Conservation (phyloP, 805 yeast genomes). For the Pichia heedii region DNA sequence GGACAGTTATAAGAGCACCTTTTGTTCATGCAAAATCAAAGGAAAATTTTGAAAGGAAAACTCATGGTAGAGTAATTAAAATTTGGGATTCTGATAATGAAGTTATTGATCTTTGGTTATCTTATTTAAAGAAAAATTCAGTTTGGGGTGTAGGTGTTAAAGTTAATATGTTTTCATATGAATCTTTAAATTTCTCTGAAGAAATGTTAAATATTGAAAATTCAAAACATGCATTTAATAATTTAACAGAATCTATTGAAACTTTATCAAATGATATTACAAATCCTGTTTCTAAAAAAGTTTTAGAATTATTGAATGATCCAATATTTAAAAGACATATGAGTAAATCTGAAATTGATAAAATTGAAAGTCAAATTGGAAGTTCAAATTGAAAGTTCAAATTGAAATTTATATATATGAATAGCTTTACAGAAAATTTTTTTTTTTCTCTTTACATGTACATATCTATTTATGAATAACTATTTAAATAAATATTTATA, state of each 20-base stretch:
- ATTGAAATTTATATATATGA: too few species aligned
- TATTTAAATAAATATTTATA: too few species aligned
- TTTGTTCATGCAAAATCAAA: conserved; percentile 91
- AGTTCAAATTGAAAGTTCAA: conserved; percentile 2
- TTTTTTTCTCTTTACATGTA: conserved; percentile 1
- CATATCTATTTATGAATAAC: not conserved
- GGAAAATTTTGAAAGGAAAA: conserved; percentile 86
- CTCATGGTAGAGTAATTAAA: conserved; percentile 63
- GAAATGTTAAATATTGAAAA: conserved; percentile 29
- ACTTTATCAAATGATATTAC: conserved; percentile 16
- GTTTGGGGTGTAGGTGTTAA: conserved; percentile 77
- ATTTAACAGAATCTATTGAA: conserved; percentile 18
- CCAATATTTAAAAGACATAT: conserved; percentile 59
- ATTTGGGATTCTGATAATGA: conserved; percentile 84
- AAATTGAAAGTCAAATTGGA: conserved; percentile 13
- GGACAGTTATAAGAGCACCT: conserved; percentile 91
- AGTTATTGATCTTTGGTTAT: conserved; percentile 71
- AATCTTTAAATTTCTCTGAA: conserved; percentile 37
- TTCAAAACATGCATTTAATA: conserved; percentile 14
- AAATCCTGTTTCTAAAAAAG: conserved; percentile 52
- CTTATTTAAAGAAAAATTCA: conserved; percentile 68
- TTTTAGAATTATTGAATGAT: conserved; percentile 58
- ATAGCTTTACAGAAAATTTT: not conserved
- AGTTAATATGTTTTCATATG: conserved; percentile 53
- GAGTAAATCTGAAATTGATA: conserved; percentile 19